These are phyloP conservation scores for Leptographium lundbergii DNA, from an alignment of 2,329 filamentous ascomycete species.

Conservation along the genomic window DNA sequence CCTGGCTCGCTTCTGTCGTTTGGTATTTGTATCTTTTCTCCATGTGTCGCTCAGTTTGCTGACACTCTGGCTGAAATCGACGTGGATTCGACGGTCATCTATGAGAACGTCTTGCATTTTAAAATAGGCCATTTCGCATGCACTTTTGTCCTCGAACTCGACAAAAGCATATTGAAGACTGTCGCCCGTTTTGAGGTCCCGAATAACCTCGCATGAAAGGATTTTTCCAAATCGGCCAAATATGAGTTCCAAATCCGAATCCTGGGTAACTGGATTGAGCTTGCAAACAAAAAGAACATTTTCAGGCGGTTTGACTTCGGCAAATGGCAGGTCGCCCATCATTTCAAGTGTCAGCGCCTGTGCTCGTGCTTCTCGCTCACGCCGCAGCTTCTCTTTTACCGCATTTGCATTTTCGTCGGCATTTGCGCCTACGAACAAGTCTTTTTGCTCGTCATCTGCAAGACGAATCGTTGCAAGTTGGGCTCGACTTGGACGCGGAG, in stretches of 20 bases:
- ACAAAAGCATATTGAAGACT: conserved; percentile 97
- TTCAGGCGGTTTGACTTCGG: conserved; percentile 92
- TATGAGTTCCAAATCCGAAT: conserved; percentile 88
- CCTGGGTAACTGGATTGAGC: conserved; percentile 88
- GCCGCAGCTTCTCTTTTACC: conserved; percentile 62
- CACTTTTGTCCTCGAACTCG: conserved; percentile 84
- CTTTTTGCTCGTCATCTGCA: conserved; percentile 64
- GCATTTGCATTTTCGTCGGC: conserved; percentile 55
- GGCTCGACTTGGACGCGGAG: conserved; percentile 68
- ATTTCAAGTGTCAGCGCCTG: conserved; percentile 94
- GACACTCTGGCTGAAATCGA: conserved; percentile 96
- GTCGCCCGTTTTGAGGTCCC: conserved; percentile 86
- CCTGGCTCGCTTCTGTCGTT: conserved; percentile 44
- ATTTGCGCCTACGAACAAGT: conserved; percentile 54
- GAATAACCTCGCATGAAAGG: conserved; percentile 87
- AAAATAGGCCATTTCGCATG: conserved; percentile 91
- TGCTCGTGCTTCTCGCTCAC: conserved; percentile 82
- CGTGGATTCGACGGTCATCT: conserved; percentile 93
- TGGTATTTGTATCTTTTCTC: conserved; percentile 74
- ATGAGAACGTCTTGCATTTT: conserved; percentile 98
- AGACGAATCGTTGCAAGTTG: conserved; percentile 89
- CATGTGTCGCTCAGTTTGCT: conserved; percentile 79
- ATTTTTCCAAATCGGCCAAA: conserved; percentile 96
- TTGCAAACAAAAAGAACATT: conserved; percentile 98
- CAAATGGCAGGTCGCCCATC: conserved; percentile 94